Base-by-base conservation (phyloP, 1,284 basidiomycete species). In the Ceratobasidium sp. region DNA sequence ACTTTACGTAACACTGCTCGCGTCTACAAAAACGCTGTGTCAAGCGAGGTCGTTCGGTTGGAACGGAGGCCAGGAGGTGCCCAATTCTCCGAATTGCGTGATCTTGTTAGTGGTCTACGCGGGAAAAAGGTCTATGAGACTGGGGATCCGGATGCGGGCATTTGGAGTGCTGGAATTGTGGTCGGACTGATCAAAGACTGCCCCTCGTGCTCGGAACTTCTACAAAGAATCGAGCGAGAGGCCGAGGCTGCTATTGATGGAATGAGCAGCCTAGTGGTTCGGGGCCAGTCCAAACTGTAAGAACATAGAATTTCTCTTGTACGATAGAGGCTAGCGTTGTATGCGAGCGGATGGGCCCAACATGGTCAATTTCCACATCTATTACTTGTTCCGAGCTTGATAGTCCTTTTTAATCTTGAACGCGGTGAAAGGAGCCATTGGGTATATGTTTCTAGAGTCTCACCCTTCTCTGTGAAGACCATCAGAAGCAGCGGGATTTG, bases 171-270 rank as follows among this genome's bases (percentile, higher is more conserved):
- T 13, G 92, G 94, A n/a, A 86, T 95, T 76, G 83, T 85, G 14
- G 80, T 95, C 72, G 96, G 95, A 0, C 82, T 98, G 74, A 96
- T 97, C 79, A 85, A 93, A 72, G 94, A 97, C 80, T 89, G 95
- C 63, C 94, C 94, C 18, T 91, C 91, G 1, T 97, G 95, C 82
- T 85, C 91, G 76, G 91, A 87, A 70, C 83, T 98, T 26, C 78
- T 97, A 64, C 79, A 81, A 26, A 84, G 87, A 76, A 88, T 98
- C 63, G 95, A 94, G 82, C 83, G 80, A 64, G 95, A 96, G 78
- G 91, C 91, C 0, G 91, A 94, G 80, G 86, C 86, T 63, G 85
- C 89, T 73, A 89, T 96, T 71, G 83, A 81, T n/a, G 81, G 84
- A 14, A 80, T 91, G 80, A 28, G 49, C 23, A 49, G 64, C 13